Evolutionary conservation across 305 asterid genomes (phyloP).

Genomic region (Fraxinus dipetala): DNA sequence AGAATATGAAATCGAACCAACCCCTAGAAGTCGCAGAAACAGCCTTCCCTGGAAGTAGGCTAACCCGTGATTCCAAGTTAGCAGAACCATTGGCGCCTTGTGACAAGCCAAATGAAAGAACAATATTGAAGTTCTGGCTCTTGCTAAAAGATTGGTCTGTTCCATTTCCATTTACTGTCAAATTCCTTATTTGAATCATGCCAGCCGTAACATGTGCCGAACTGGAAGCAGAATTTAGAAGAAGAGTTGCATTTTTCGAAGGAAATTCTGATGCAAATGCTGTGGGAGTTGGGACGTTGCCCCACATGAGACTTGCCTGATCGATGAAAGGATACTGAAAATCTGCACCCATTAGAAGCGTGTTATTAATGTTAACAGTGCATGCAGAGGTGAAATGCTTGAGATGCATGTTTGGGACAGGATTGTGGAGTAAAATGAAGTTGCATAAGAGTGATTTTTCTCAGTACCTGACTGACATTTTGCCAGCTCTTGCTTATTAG

Average conservation of each 20-base stretch:
- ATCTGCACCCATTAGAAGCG: constrained; percentile 41
- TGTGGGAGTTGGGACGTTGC: constrained; percentile 72
- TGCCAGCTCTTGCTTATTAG: constrained; percentile 33
- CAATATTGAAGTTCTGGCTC: constrained; percentile 47
- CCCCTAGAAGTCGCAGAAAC: constrained; percentile 33
- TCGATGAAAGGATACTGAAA: constrained; percentile 52
- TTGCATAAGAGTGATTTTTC: background rate
- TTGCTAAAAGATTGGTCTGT: constrained; percentile 40
- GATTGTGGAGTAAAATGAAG: background rate
- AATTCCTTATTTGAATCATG: constrained; percentile 59
- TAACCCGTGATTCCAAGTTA: constrained; percentile 45
- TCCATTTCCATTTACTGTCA: constrained; percentile 29
- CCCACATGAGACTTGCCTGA: constrained; percentile 74
- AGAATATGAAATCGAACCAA: constrained; percentile 53
- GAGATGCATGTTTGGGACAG: background rate
- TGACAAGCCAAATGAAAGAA: constrained; percentile 63
- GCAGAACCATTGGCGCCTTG: constrained; percentile 46
- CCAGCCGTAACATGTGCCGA: constrained; percentile 69
- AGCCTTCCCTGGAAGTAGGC: constrained; percentile 48
- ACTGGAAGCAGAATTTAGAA: constrained; percentile 53
- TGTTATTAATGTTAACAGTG: background rate
- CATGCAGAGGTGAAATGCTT: background rate
- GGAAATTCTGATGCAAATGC: constrained; percentile 86
- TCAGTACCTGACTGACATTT: constrained; percentile 53
- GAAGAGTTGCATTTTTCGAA: constrained; percentile 46